Conservation (phyloP, 1,139 yeast genomes). For the Wickerhamiella pararugosa region DNA sequence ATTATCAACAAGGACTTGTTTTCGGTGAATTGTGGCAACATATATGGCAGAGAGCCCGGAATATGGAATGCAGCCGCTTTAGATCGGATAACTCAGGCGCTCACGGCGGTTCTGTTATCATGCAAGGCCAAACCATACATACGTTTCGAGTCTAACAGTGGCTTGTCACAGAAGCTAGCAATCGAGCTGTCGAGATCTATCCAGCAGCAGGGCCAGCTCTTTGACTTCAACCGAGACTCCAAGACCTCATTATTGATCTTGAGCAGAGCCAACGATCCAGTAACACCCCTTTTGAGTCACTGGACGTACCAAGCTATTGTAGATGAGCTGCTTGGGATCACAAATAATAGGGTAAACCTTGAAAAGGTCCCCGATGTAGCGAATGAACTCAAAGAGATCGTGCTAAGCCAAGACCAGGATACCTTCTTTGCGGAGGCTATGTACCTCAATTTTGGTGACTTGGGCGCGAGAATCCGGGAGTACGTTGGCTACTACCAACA, state of each 20-base stretch:
- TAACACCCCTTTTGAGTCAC: constrained; percentile 81
- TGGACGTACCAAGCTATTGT: constrained; percentile 99
- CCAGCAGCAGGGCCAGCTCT: constrained; percentile 35
- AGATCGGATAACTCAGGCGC: constrained; percentile 36
- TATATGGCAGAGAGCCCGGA: constrained; percentile 22
- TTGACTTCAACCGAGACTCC: constrained; percentile 53
- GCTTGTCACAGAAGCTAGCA: constrained; percentile 50
- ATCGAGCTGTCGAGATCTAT: constrained; percentile 36
- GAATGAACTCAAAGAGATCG: constrained; percentile 41
- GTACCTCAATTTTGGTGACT: constrained; percentile 86
- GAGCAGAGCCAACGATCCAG: constrained; percentile 79
- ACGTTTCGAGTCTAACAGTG: constrained; percentile 55
- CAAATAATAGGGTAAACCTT: constrained; percentile 64
- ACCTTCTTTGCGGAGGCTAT: constrained; percentile 62
- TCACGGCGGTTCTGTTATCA: constrained; percentile 55
- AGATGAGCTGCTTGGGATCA: constrained; percentile 74
- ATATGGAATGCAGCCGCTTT: constrained; percentile 37
- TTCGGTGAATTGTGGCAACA: constrained; percentile 21
- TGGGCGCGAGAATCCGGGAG: constrained; percentile 75
- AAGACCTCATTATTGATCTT: constrained; percentile 65
- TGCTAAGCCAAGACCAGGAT: constrained; percentile 55
- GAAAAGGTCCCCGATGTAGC: constrained; percentile 32
- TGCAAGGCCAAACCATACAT: constrained; percentile 65
- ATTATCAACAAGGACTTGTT: constrained; percentile 59
- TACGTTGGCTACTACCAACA: constrained; percentile 73